Conservation (phyloP, 2,329 filamentous ascomycete genomes). For the Chaetothyriales sp. region DNA sequence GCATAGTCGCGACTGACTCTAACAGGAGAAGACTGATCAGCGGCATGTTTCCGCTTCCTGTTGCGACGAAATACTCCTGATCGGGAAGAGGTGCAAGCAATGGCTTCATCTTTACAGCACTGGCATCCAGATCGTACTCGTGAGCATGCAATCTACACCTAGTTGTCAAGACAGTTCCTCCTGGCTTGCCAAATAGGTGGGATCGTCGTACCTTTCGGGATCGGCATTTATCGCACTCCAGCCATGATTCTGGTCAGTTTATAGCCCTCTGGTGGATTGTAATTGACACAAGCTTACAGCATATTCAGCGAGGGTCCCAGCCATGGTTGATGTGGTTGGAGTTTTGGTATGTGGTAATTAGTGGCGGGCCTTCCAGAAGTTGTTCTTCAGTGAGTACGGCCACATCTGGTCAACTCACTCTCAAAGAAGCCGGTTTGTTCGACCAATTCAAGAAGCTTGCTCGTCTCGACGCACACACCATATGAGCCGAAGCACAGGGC, state of each 20-base stretch:
- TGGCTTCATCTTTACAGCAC: constrained; percentile 1
- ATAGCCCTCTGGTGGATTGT: not conserved
- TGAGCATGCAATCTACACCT: not conserved
- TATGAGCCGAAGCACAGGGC: constrained; percentile 3
- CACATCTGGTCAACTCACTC: constrained; percentile 16
- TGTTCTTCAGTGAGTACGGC: too few relatives aligned
- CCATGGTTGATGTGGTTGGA: constrained; percentile 3
- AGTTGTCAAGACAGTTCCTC: not conserved
- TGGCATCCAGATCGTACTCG: not conserved
- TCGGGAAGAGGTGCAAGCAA: constrained; percentile 1
- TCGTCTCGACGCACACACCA: constrained; percentile 10
- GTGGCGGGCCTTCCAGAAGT: too few relatives aligned
- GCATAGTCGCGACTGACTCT: not conserved
- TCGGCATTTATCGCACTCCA: constrained; percentile 1
- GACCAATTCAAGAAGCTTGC: constrained; percentile 14
- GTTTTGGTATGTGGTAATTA: too few relatives aligned
- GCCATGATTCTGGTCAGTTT: constrained; percentile 1
- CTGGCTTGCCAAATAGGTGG: not conserved
- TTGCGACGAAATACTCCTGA: constrained; percentile 1
- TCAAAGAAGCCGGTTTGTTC: constrained; percentile 16
- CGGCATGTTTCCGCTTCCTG: not conserved
- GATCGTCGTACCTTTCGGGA: constrained; percentile 1
- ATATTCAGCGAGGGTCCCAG: not conserved
- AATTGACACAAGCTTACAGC: not conserved
- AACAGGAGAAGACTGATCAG: not conserved